A percentile compares a stretch with the other conserved stretches of the same genome.
Conservation (phyloP, 768 basidiomycete species). For the Wakefieldia striispora region DNA sequence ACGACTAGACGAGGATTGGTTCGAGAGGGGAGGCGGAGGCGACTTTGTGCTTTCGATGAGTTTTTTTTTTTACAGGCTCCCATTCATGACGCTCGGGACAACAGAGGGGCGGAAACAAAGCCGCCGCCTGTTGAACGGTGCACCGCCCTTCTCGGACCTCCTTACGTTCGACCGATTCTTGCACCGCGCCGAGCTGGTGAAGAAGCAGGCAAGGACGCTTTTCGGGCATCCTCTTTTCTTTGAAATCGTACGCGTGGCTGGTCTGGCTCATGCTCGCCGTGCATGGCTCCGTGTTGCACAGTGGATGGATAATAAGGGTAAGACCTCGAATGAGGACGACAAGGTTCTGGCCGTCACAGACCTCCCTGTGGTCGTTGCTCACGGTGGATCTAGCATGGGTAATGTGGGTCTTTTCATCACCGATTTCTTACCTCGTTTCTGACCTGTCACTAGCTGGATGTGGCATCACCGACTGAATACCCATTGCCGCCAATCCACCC, state of each 20-base stretch:
- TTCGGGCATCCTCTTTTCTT: conserved; percentile 47
- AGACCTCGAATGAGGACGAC: not conserved
- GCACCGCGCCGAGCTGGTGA: conserved; percentile 37
- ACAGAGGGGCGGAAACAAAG: not conserved
- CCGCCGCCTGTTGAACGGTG: not conserved
- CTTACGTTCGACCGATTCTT: conserved; percentile 47
- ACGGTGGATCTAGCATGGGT: conserved; percentile 28
- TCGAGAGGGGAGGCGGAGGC: conserved; percentile 39
- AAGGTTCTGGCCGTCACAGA: conserved; percentile 4
- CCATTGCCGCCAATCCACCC: conserved; percentile 16
- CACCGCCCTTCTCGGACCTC: conserved; percentile 41
- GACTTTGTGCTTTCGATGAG: conserved; percentile 45
- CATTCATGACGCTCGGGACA: conserved; percentile 45
- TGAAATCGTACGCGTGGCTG: conserved; percentile 34
- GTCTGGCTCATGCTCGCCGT: no score
- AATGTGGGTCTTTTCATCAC: conserved; percentile 15
- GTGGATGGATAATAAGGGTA: no score
- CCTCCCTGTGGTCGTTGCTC: conserved; percentile 10
- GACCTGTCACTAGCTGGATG: conserved; percentile 24
- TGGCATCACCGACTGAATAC: conserved; percentile 33
- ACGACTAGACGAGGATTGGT: conserved; percentile 48
- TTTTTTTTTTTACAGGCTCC: conserved; percentile 42
- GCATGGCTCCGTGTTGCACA: no score
- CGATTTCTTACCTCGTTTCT: no score
- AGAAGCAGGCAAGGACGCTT: conserved; percentile 34